Conservation (phyloP, 805 yeast genomes). For the Torulaspora gathmanii region DNA sequence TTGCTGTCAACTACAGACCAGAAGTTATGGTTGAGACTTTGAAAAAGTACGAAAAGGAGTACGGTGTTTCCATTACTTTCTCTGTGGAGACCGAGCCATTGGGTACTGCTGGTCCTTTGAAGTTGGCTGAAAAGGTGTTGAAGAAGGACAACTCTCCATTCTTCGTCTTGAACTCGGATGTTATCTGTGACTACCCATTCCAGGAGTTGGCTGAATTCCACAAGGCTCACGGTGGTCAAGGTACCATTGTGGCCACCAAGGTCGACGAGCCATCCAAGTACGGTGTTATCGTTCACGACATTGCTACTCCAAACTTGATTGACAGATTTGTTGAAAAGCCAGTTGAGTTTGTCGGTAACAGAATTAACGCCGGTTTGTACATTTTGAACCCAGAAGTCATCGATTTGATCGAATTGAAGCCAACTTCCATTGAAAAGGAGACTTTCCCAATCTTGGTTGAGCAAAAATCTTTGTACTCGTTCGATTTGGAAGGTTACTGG, state of each 20-base stretch:
- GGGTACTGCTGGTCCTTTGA: constrained; percentile 99
- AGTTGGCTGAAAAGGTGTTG: constrained; percentile 89
- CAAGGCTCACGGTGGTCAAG: constrained; percentile 92
- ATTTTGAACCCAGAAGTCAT: constrained; percentile 96
- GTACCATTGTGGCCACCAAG: constrained; percentile 98
- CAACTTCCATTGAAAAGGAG: constrained; percentile 99
- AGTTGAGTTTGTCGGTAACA: constrained; percentile 98
- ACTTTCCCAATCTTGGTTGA: constrained; percentile 96
- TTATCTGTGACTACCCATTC: constrained; percentile 98
- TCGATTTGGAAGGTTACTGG: constrained; percentile 99
- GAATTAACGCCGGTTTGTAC: constrained; percentile 99
- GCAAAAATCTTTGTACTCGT: constrained; percentile 82
- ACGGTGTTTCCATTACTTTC: constrained; percentile 92
- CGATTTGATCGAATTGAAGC: constrained; percentile 94
- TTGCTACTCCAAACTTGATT: constrained; percentile 89
- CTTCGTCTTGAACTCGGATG: constrained; percentile 96
- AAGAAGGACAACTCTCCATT: constrained; percentile 94
- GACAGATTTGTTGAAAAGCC: constrained; percentile 99
- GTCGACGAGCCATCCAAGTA: constrained; percentile 99
- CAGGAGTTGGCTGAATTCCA: constrained; percentile 89
- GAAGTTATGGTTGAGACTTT: constrained; percentile 97
- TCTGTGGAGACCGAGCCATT: constrained; percentile 99
- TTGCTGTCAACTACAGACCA: constrained; percentile 99
- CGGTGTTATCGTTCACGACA: constrained; percentile 98
- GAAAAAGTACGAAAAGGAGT: constrained; percentile 88